Evolutionary conservation across 2,329 filamentous ascomycete species (phyloP), one percentile per base, ranked within the genome.

Genomic region (Orbilia javanica): DNA sequence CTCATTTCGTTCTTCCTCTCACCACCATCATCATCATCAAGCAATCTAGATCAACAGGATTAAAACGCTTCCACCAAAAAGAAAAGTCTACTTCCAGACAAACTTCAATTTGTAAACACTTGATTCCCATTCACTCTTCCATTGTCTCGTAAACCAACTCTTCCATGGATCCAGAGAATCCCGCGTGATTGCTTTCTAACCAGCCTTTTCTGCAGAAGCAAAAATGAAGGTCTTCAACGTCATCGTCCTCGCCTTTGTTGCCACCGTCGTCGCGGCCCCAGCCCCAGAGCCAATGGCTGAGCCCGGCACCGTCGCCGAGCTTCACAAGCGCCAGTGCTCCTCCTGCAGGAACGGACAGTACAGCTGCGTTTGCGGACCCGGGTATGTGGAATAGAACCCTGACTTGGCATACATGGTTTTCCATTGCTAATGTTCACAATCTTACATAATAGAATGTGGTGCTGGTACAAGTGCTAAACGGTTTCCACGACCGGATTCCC

Each of bases 201-300:
- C 18, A 3, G n/a, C 6, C n/a, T 29, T 7, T 20, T 6, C 6
- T 31, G 18, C 20, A 42, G 55, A 68, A 52, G 57, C 48, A 57
- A 72, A 55, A 72, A 72, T 72, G 68, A 72, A 72, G 68, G 55
- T 72, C 34, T 44, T 72, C 68, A 72, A 46, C 46, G 36, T 72
- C 39, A 64, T 72, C 46, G 25, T 57, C 25, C 57, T 72, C 46
- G 44, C 68, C 22, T 72, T 72, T 42, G 68, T 72, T 22, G 57
- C 68, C 13, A 60, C 55, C n/a, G 68, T 39, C 46, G 18, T 71
- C 20, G 67, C 57, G 6, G 34, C 68, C 13, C 68, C 57, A 31
- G 55, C 68, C 4, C 55, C 55, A 15, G 44, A 34, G 29, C 68
- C 68, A 65, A 52, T 65, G 20, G 55, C 57, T 31, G 68, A 72